A percentile compares a stretch with the other conserved stretches of the same genome.
These are phyloP conservation scores for Annulohypoxylon bovei DNA, from an alignment of 495 filamentous ascomycete species.

Conservation along the genomic window DNA sequence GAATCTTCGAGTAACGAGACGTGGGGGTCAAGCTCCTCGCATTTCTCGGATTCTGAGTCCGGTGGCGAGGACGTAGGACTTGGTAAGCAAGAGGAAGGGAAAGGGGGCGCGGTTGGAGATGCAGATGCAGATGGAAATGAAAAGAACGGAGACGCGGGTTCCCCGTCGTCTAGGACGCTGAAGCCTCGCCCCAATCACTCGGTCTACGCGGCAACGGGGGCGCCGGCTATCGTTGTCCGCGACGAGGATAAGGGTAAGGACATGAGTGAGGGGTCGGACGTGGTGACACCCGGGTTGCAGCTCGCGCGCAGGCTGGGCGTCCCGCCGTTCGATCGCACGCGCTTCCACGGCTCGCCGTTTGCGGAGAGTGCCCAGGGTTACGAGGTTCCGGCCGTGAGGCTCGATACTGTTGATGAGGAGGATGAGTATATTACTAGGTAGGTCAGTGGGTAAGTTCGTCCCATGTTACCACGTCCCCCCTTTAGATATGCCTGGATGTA, in stretches of 20 bases:
- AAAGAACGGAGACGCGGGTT: not conserved
- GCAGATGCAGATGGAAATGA: too few relatives aligned
- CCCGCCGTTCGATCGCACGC: not conserved
- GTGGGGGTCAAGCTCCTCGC: not conserved
- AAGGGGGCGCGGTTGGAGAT: too few relatives aligned
- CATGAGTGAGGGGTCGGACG: not conserved
- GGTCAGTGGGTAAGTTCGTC: too few relatives aligned
- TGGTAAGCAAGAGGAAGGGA: not conserved
- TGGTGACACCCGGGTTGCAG: not conserved
- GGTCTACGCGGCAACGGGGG: not conserved
- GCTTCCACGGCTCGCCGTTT: not conserved
- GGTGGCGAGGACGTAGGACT: not conserved
- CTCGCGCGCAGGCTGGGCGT: not conserved
- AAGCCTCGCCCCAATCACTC: not conserved
- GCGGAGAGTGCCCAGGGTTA: too few relatives aligned
- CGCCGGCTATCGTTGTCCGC: not conserved
- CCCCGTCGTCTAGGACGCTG: not conserved
- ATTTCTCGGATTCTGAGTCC: not conserved
- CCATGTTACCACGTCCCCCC: too few relatives aligned
- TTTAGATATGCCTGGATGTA: too few relatives aligned
- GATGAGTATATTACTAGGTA: too few relatives aligned
- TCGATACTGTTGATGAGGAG: not conserved
- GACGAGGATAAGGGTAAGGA: not conserved
- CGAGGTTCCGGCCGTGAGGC: not conserved
- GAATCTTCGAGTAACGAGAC: not conserved